Evolutionary conservation across 169 alveolate genomes (phyloP), one percentile per base, ranked within the genome.

Genomic region (Theileria annulata): DNA sequence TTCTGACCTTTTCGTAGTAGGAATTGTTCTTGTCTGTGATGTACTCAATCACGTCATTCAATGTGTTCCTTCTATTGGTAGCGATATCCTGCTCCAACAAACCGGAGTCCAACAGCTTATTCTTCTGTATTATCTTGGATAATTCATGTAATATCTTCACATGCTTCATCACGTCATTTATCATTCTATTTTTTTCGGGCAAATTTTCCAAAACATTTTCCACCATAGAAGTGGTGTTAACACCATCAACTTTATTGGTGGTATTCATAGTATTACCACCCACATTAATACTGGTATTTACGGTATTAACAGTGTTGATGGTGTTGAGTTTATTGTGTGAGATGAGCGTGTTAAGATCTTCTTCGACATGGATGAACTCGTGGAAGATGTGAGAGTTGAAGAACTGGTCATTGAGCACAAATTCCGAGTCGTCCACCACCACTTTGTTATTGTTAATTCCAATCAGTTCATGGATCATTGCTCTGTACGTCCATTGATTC

Each of bases 401-500:
- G 85, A 97, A 97, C 60, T 92, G 93, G 86, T 97, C 98, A n/a
- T 92, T 92, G 78, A 82, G 71, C 23, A 95, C 71, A 5, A 91
- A 96, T 77, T 88, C 93, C n/a, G 85, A 75, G 17, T 86, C 80
- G 25, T 86, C 93, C 0, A 82, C 19, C 4, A 60, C 71, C 58
- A 88, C 93, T 37, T 95, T 94, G 87, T 95, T 95, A 64, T 95
- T 92, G 21, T 94, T 85, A 21, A 96, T 93, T 5, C 95, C 97
- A 17, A 97, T 72, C 31, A 96, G 73, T 86, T 97, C 99, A 85
- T 97, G 98, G n/a, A 96, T 88, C 99, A 96, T 96, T 13, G 98
- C 97, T 77, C 96, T 96, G 85, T 97, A 97, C 0, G 99, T 97
- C 99, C 99, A 97, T 75, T 97, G 97, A 85, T 96, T 96, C 72